phyloP scores from a whole-genome alignment of 305 asterid genomes.

The Fraxinus velutina region DNA sequence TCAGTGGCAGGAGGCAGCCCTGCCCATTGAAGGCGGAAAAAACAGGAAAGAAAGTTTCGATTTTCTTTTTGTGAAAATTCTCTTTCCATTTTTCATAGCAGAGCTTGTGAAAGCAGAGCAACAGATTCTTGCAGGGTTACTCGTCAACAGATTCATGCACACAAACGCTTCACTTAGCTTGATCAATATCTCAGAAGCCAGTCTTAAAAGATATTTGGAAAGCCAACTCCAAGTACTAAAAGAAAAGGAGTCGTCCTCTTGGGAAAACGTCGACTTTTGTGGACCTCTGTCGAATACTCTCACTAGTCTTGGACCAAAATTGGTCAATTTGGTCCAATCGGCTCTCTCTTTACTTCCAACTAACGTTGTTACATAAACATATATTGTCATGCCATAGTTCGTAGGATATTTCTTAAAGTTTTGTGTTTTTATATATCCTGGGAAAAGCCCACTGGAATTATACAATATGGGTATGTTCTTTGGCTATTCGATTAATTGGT shows the following conservation, averaged over 20 bases:
- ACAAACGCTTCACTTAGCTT: constrained; percentile 60
- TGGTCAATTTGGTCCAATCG: constrained; percentile 45
- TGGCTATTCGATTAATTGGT: neutral
- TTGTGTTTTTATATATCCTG: neutral
- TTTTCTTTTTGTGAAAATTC: constrained; percentile 41
- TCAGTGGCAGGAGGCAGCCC: constrained; percentile 51
- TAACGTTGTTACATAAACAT: constrained; percentile 37
- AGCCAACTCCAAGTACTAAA: constrained; percentile 36
- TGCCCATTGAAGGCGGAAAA: constrained; percentile 26
- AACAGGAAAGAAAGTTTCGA: constrained; percentile 9
- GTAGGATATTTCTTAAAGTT: neutral
- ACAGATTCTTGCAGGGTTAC: constrained; percentile 71
- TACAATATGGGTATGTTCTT: neutral
- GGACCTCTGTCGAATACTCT: constrained; percentile 45
- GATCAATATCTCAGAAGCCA: constrained; percentile 64
- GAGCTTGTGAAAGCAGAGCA: constrained; percentile 89
- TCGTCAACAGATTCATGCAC: constrained; percentile 68
- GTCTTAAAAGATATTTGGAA: constrained; percentile 58
- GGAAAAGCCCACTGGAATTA: neutral
- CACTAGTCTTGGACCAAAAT: constrained; percentile 41
- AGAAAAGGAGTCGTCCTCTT: constrained; percentile 19
- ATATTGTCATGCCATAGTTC: constrained; percentile 23
- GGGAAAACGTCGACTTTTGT: constrained; percentile 29
- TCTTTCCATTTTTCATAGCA: constrained; percentile 67
- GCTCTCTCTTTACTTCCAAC: constrained; percentile 48